Base-by-base conservation (phyloP, 768 basidiomycete genomes). In the Ramaria sp. region DNA sequence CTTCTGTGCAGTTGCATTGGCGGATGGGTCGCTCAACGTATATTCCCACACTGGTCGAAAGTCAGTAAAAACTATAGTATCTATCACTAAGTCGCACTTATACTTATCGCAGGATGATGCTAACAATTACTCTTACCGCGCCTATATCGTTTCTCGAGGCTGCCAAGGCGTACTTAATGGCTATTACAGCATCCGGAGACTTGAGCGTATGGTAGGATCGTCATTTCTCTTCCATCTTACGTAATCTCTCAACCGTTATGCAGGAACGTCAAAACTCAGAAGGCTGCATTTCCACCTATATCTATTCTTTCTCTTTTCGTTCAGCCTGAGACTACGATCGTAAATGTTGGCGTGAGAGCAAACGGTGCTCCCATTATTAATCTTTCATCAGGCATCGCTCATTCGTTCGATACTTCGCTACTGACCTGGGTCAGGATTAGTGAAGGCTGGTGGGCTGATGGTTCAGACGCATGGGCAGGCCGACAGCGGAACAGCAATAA, bases 31-130 rank as follows among this genome's bases (percentile, higher is more conserved):
- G 3, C 69, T 98, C n/a, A 78, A 76, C 58, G 79, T 95, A 9
- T 97, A 97, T 68, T 87, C 91, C 3, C 77, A 77, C 45, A 83
- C 82, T 0, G 95, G 95, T 4, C 70, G 93, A 65, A 78, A 85
- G 94, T 92, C 59, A 54, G 79, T 59, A 36, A 12, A 55, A 34
- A 12, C 22, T 24, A 28, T 7, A 10, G 22, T 27, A 47, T 22
- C 18, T 47, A n/a, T 41, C 15, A 47, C 55, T 28, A 43, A 24
- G 5, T 20, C 15, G 13, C 18, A 25, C 39, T 13, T 34, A 13
- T 9, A 8, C 16, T 47, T 30, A 24, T 41, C 7, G 36, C 49
- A 96, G 95, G 61, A 63, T 89, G 24, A 80, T 94, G 73, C 83
- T 90, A 0, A 81, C 82, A 0, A 59, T 97, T 56, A 75, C 73